phyloP scores from a whole-genome alignment of 2,329 filamentous ascomycete genomes.

The Penicillium brevicompactum region DNA sequence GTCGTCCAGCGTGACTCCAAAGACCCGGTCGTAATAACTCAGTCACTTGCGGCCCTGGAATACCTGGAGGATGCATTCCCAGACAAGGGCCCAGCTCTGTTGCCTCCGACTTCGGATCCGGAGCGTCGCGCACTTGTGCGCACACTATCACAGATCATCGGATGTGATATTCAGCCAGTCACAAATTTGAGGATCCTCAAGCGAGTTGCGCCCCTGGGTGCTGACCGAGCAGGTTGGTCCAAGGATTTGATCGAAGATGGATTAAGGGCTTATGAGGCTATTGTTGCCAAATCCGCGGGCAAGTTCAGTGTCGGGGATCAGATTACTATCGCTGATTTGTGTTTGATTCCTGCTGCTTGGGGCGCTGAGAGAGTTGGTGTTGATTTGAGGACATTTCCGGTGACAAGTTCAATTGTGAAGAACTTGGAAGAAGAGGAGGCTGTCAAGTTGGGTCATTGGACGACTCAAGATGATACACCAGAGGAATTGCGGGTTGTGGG shows the following conservation, averaged over 20 bases:
- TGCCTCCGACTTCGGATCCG: conserved; percentile 52
- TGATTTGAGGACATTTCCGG: conserved; percentile 53
- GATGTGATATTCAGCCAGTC: conserved; percentile 61
- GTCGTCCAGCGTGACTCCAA: conserved; percentile 35
- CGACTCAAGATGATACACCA: conserved; percentile 57
- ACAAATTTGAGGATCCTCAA: conserved; percentile 60
- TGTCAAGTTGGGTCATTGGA: conserved; percentile 57
- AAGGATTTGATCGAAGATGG: conserved; percentile 55
- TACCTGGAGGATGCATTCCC: conserved; percentile 62
- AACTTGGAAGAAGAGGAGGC: conserved; percentile 53
- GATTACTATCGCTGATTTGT: conserved; percentile 61
- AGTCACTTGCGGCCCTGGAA: conserved; percentile 63
- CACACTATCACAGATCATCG: conserved; percentile 57
- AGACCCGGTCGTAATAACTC: conserved; percentile 48
- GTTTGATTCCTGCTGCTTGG: conserved; percentile 61
- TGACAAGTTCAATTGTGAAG: conserved; percentile 49
- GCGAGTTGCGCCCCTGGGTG: conserved; percentile 49
- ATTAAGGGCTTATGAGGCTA: conserved; percentile 58
- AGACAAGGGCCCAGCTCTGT: conserved; percentile 43
- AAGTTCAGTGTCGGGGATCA: conserved; percentile 58
- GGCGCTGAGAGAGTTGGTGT: conserved; percentile 59
- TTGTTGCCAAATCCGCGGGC: conserved; percentile 44
- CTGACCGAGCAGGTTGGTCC: conserved; percentile 54
- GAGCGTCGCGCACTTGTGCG: conserved; percentile 54
- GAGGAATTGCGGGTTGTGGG: conserved; percentile 43